A percentile compares a stretch with the other conserved stretches of the same genome.
phyloP scores from a whole-genome alignment of 1,284 basidiomycete species.

The Apiotrichum sp. region DNA sequence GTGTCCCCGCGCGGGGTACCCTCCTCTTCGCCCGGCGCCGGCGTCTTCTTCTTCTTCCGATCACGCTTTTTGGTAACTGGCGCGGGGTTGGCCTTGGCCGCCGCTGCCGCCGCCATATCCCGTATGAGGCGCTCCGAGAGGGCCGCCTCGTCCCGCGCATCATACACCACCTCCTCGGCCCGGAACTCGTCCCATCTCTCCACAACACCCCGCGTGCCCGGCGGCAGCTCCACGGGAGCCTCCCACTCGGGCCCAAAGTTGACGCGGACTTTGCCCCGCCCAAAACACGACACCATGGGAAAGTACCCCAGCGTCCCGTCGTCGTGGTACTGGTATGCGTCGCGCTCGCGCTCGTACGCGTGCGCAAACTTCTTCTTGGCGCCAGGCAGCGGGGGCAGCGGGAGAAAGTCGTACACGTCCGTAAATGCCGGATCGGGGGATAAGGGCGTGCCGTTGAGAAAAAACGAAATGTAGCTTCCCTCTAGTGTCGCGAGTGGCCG shows the following conservation, averaged over 20 bases:
- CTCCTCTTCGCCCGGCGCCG: background rate
- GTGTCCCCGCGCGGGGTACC: background rate
- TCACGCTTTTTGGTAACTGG: background rate
- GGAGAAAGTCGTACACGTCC: constrained; percentile 85
- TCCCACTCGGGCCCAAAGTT: constrained; percentile 84
- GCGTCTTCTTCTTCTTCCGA: constrained; percentile 6
- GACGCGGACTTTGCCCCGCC: constrained; percentile 73
- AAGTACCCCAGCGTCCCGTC: constrained; percentile 96
- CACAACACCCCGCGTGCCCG: constrained; percentile 24
- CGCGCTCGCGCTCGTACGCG: constrained; percentile 24
- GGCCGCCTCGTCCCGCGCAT: constrained; percentile 39
- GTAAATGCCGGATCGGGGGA: constrained; percentile 65
- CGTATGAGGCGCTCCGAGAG: constrained; percentile 21
- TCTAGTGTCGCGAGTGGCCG: constrained; percentile 58
- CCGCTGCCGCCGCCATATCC: constrained; percentile 17
- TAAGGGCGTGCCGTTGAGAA: constrained; percentile 83
- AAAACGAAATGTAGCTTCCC: constrained; percentile 78
- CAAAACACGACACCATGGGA: constrained; percentile 88
- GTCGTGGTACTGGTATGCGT: constrained; percentile 55
- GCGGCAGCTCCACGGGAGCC: constrained; percentile 55
- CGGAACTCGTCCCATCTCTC: constrained; percentile 40
- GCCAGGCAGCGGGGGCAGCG: constrained; percentile 56
- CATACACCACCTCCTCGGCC: constrained; percentile 33
- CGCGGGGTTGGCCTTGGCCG: background rate
- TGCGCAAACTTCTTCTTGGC: constrained; percentile 38